phyloP scores from a whole-genome alignment of 768 basidiomycete genomes.

The Hygrocybe punicea region DNA sequence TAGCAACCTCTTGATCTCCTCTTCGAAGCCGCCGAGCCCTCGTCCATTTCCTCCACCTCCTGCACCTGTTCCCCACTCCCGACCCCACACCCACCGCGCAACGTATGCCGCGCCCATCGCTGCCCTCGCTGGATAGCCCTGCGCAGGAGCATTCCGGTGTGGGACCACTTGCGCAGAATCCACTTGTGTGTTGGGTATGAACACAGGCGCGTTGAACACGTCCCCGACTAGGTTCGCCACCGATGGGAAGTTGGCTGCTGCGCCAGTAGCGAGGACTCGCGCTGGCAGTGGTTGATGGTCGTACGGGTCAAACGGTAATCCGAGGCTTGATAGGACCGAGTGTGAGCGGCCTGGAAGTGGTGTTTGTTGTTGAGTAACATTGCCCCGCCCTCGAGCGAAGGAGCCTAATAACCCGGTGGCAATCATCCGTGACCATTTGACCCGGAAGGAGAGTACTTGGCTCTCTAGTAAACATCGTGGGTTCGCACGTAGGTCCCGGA shows the following conservation, averaged over 20 bases:
- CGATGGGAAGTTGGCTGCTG: constrained; percentile 80
- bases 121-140: constrained; percentile 65
- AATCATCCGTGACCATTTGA: constrained; percentile 74
- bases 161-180: constrained; percentile 70
- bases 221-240: constrained; percentile 78
- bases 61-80: constrained; percentile 43
- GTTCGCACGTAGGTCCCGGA: constrained; percentile 84
- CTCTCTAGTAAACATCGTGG: constrained; percentile 82
- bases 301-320: constrained; percentile 76
- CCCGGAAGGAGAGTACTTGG: constrained; percentile 76
- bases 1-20: constrained; percentile 69
- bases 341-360: constrained; percentile 30
- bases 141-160: constrained; percentile 71
- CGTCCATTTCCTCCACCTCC: constrained; percentile 25
- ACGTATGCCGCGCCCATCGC: constrained; percentile 74
- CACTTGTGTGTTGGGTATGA: constrained; percentile 69
- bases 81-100: constrained; percentile 84
- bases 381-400: constrained; percentile 29
- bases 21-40: constrained; percentile 66
- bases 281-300: constrained; percentile 62
- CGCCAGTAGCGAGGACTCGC: constrained; percentile 68
- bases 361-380: constrained; percentile 26
- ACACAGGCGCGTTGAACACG: constrained; percentile 78
- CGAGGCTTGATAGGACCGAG: constrained; percentile 45
- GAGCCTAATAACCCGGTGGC: constrained; percentile 63